Evolutionary conservation across 169 alveolate species (phyloP).

Genomic region (Cyclospora cayetanensis): DNA sequence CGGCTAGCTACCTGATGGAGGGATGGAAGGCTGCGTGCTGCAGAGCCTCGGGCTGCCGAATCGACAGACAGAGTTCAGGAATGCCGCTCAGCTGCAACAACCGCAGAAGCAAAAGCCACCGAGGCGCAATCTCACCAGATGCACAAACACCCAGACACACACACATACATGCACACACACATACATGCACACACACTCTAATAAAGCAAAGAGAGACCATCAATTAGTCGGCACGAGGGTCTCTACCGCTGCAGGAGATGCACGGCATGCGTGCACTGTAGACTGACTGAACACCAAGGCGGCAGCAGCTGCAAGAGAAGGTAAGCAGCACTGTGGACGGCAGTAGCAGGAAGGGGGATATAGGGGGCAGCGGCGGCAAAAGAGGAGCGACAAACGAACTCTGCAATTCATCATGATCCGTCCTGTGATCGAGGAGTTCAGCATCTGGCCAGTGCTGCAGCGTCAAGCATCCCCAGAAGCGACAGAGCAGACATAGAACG

Average conservation of each 20-base stretch:
- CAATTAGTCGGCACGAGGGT: too few species aligned
- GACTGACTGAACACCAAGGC: too few species aligned
- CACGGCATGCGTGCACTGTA: too few species aligned
- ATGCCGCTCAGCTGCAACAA: slow-evolving; percentile 41
- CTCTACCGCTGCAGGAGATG: too few species aligned
- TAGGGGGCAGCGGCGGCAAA: background rate
- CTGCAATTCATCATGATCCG: background rate
- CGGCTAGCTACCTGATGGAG: slow-evolving; percentile 33
- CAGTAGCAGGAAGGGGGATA: background rate
- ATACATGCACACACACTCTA: background rate
- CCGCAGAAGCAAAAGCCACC: background rate
- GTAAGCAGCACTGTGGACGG: background rate
- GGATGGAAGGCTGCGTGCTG: slow-evolving; percentile 42
- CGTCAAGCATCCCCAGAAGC: background rate
- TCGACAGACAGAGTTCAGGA: slow-evolving; percentile 34
- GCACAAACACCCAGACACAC: background rate
- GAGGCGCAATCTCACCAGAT: background rate
- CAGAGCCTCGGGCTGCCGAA: slow-evolving; percentile 2
- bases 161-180: background rate
- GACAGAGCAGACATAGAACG: background rate
- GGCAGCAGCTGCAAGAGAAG: too few species aligned
- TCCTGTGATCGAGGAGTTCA: slow-evolving; percentile 35
- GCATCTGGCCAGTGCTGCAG: slow-evolving; percentile 40
- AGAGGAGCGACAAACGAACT: background rate
- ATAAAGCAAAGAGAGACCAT: too few species aligned